Base-by-base conservation (phyloP, 2,329 filamentous ascomycete genomes). In the Ophiobolus disseminans region DNA sequence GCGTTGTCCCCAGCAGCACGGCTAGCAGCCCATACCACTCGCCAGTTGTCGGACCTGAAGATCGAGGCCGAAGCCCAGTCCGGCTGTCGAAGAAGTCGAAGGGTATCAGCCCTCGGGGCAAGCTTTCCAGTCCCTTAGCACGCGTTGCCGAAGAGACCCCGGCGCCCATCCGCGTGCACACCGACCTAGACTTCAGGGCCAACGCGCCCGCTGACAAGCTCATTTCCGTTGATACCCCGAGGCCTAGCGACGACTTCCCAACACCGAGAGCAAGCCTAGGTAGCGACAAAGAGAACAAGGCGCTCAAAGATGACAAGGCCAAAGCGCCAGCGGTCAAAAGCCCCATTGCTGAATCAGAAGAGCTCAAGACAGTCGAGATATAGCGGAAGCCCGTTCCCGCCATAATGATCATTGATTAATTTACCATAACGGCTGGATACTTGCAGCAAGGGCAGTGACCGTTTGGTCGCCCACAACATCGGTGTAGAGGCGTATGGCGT, bases 111-210 rank as follows among this genome's bases (percentile, higher is more conserved):
- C 82, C 87, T 1, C 81, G 83, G 10, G 85, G 82, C 53, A 83
- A 84, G 58, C 86, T 91, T 63, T 81, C 86, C 11, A 90, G 86
- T 59, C 88, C 89, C 13, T 76, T 93, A 48, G 87, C 88, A 40
- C 81, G 87, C 55, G 89, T 93, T 11, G 83, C 87, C 1, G 90
- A 93, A 73, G 90, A 93, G 45, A 63, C 70, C 10, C 68, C 75
- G 4, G 60, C 65, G 47, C 69, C 73, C 3, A 70, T 76, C 36
- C 71, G 65, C 35, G 63, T 76, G 5, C 70, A 64, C 44, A 72
- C 65, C 32, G 66, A 74, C 20, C 46, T 68, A 13, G 68, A 73
- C 21, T 51, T 61, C 30, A 72, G 67, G 45, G 53, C 63, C 11
- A 54, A 48, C 36, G 53, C 57, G 3, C 39, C 56, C 8, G 49